Evolutionary conservation across 1,284 basidiomycete species (phyloP).

Genomic region (Neolentinus lepideus): DNA sequence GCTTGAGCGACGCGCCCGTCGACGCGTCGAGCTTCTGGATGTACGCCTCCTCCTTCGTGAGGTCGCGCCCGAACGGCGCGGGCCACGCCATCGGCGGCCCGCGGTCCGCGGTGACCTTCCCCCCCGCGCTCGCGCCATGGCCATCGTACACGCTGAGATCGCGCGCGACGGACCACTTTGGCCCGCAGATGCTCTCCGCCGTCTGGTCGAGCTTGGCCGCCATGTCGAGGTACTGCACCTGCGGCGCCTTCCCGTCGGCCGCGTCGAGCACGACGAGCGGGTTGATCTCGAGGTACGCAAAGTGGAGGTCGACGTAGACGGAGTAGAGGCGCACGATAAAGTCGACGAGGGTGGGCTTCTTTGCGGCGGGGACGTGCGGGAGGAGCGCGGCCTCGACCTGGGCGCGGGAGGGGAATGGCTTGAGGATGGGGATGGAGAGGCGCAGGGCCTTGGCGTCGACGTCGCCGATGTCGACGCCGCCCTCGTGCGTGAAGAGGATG

Average conservation of each 20-base stretch:
- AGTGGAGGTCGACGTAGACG: conserved; percentile 96
- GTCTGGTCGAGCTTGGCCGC: conserved; percentile 99
- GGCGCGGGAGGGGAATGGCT: conserved; percentile 76
- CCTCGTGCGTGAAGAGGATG: conserved; percentile 98
- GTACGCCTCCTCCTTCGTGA: conserved; percentile 99
- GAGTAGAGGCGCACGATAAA: conserved; percentile 95
- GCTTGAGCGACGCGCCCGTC: conserved; percentile 96
- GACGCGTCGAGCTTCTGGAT: conserved; percentile 97
- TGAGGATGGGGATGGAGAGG: conserved; percentile 77
- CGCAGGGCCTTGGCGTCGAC: conserved; percentile 97
- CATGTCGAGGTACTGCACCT: conserved; percentile 98
- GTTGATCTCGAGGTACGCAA: conserved; percentile 99
- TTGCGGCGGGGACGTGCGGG: conserved; percentile 69
- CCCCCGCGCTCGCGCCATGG: conserved; percentile 30
- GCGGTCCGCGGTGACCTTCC: conserved; percentile 74
- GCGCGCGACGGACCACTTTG: conserved; percentile 97
- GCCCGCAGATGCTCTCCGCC: conserved; percentile 96
- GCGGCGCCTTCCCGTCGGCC: conserved; percentile 64
- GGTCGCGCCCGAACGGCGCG: conserved; percentile 94
- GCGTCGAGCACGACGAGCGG: conserved; percentile 93
- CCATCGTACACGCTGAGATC: conserved; percentile 73
- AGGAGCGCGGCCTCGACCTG: conserved; percentile 73
- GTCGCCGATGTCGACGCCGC: conserved; percentile 98
- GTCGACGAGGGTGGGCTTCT: conserved; percentile 86
- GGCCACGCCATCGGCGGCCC: conserved; percentile 99